Evolutionary conservation across 768 basidiomycete species (phyloP).

Genomic region (Solioccasus polychromus): DNA sequence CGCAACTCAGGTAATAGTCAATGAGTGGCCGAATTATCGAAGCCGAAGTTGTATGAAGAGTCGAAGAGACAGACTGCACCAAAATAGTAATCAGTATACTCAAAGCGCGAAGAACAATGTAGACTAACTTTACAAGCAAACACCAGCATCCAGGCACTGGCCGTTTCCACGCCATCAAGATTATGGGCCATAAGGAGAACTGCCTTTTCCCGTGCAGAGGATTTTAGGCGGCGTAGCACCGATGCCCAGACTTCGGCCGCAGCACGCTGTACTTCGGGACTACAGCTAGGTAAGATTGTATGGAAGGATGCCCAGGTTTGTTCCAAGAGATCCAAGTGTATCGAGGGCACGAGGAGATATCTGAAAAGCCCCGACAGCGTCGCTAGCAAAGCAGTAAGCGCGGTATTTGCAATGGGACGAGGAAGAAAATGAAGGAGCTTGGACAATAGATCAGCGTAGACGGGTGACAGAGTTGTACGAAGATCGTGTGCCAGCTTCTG

Average conservation of each 20-base stretch:
- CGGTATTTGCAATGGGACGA: conserved; percentile 54
- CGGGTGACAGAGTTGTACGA: conserved; percentile 68
- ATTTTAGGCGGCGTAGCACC: conserved; percentile 69
- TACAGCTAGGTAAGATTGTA: conserved; percentile 52
- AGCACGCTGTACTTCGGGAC: conserved; percentile 70
- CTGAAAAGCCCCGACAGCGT: conserved; percentile 71
- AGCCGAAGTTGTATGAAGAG: conserved; percentile 71
- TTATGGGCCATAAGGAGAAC: conserved; percentile 53
- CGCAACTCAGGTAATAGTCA: conserved; percentile 46
- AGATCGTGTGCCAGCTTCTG: conserved; percentile 80
- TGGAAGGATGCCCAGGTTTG: conserved; percentile 60
- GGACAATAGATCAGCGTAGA: conserved; percentile 54
- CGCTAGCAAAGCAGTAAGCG: conserved; percentile 61
- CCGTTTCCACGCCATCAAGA: conserved; percentile 53
- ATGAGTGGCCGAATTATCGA: conserved; percentile 62
- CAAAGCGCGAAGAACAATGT: conserved; percentile 3
- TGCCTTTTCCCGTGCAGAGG: conserved; percentile 51
- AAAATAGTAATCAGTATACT: not conserved
- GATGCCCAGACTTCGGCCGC: conserved; percentile 88
- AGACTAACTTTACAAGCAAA: conserved; percentile 70
- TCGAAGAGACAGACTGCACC: conserved; percentile 73
- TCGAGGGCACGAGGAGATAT: conserved; percentile 65
- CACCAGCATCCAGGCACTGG: conserved; percentile 70
- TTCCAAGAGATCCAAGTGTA: conserved; percentile 48
- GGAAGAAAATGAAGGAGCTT: conserved; percentile 57